Evolutionary conservation across 2,329 filamentous ascomycete species (phyloP).

Genomic region (Fusarium austroafricanum): DNA sequence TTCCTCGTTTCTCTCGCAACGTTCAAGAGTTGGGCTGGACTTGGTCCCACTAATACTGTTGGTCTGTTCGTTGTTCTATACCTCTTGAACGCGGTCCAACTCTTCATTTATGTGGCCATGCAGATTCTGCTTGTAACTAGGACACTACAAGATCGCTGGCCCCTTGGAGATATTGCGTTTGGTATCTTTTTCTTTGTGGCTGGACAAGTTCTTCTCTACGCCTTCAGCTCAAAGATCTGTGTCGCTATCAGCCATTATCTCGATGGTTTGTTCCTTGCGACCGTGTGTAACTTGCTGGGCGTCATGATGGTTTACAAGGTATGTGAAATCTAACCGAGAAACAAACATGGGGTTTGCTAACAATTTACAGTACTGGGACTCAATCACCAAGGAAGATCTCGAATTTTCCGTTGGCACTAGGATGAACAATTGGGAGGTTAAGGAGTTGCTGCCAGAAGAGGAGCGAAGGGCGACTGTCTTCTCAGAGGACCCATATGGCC

Average conservation of each 20-base stretch:
- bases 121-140: constrained; percentile 89
- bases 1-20: constrained; percentile 91
- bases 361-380: constrained; percentile 87
- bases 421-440: constrained; percentile 98
- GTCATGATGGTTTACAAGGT: constrained; percentile 99
- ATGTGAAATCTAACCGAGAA: constrained; percentile 37
- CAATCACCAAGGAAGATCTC: constrained; percentile 96
- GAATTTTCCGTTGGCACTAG: constrained; percentile 97
- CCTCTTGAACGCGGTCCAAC: constrained; percentile 86
- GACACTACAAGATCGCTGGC: constrained; percentile 95
- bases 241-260: constrained; percentile 88
- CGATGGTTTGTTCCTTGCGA: constrained; percentile 94
- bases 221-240: constrained; percentile 88
- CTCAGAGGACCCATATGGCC: constrained; percentile 73
- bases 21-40: constrained; percentile 90
- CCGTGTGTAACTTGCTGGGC: constrained; percentile 89
- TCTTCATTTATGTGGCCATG: constrained; percentile 87
- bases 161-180: constrained; percentile 89
- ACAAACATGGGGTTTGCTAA: constrained; percentile 6
- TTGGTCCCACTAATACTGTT: constrained; percentile 85
- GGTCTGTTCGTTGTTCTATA: constrained; percentile 94
- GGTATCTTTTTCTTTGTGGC: constrained; percentile 91
- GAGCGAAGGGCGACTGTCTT: constrained; percentile 81
- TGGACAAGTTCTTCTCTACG: constrained; percentile 93
- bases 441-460: constrained; percentile 86